Evolutionary conservation across 441 rosid species (phyloP).

Genomic region (Breynia disticha): DNA sequence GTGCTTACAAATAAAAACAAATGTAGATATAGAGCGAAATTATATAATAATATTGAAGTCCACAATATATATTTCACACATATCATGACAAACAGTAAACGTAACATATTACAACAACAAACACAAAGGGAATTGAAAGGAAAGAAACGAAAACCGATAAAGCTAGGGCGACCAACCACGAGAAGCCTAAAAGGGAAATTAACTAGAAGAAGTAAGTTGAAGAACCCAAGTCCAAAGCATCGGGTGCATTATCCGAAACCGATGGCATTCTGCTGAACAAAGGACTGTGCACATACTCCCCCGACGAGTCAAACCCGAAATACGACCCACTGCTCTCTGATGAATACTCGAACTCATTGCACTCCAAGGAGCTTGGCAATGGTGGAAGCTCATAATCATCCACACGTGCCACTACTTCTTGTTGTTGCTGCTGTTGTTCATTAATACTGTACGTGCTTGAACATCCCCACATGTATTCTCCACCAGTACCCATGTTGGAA

Average conservation of each 20-base stretch:
- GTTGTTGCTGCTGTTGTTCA: not conserved
- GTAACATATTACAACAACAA: too few species aligned
- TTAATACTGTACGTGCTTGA: slow-evolving; percentile 4
- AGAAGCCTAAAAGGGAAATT: not conserved
- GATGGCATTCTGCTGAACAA: slow-evolving; percentile 81
- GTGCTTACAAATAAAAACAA: too few species aligned
- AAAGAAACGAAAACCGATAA: not conserved
- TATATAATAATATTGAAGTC: too few species aligned
- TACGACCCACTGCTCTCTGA: slow-evolving; percentile 15
- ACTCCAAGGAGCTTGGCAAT: slow-evolving; percentile 20
- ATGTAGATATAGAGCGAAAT: too few species aligned
- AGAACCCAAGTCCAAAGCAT: slow-evolving; percentile 47
- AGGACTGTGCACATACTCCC: slow-evolving; percentile 64
- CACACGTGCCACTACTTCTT: not conserved
- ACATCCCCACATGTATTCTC: slow-evolving; percentile 11
- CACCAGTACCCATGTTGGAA: slow-evolving; percentile 10
- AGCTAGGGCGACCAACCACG: not conserved
- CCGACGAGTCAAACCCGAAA: slow-evolving; percentile 28
- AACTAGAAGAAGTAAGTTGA: slow-evolving; percentile 28
- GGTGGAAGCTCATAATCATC: slow-evolving; percentile 43
- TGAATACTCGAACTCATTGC: slow-evolving; percentile 14
- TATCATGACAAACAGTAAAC: too few species aligned
- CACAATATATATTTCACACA: too few species aligned
- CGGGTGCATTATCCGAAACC: slow-evolving; percentile 50
- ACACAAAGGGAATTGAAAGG: not conserved